Evolutionary conservation across 1,284 basidiomycete genomes (phyloP).

Genomic region (Irpex sp.): DNA sequence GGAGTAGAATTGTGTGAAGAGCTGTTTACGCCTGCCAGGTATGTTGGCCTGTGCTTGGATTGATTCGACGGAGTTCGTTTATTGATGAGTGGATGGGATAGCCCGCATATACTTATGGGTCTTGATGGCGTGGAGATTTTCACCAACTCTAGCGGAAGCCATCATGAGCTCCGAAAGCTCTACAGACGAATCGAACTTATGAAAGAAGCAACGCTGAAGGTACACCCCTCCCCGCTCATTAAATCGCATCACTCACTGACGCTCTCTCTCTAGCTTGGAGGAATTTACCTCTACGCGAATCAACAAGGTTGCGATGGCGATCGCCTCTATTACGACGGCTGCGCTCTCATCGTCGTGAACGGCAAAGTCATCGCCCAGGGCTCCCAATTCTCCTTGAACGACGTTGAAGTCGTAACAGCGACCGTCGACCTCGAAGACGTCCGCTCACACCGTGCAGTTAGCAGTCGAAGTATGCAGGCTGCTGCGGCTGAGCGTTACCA

Average conservation of each 20-base stretch:
- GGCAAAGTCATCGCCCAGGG: conserved; percentile 93
- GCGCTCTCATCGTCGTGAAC: conserved; percentile 94
- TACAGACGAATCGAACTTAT: conserved; percentile 91
- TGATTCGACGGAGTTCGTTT: conserved; percentile 2
- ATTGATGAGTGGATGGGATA: conserved; percentile 25
- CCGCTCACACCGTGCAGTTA: conserved; percentile 78
- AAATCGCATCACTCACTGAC: neutral
- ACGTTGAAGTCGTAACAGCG: conserved; percentile 94
- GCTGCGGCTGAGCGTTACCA: conserved; percentile 72
- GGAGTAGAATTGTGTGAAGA: conserved; percentile 98
- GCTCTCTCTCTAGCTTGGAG: conserved; percentile 67
- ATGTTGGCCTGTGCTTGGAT: conserved; percentile 9
- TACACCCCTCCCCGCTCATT: conserved; percentile 22
- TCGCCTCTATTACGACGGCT: conserved; percentile 96
- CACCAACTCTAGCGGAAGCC: conserved; percentile 95
- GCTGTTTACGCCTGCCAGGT: conserved; percentile 95
- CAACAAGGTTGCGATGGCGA: conserved; percentile 99
- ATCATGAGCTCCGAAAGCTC: conserved; percentile 96
- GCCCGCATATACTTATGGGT: conserved; percentile 96
- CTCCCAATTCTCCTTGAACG: conserved; percentile 92
- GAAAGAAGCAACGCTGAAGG: conserved; percentile 95
- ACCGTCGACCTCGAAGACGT: conserved; percentile 96
- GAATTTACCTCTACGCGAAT: conserved; percentile 97
- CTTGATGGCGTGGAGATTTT: conserved; percentile 98
- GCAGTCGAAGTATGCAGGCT: conserved; percentile 89